phyloP scores from a whole-genome alignment of 768 basidiomycete genomes.

The Hemileccinum impolitum region DNA sequence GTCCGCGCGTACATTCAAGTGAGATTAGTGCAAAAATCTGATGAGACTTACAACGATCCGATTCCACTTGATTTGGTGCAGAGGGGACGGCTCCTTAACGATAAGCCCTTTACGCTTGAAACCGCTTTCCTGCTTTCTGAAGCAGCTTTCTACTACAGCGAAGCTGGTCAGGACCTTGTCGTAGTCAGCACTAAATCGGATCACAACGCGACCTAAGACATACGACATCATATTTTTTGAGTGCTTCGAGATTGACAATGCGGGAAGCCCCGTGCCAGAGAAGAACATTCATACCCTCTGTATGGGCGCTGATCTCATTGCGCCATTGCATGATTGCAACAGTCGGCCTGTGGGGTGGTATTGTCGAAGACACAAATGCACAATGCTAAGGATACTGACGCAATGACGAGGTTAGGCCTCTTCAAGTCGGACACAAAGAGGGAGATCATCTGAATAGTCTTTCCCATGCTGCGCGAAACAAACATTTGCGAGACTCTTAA shows the following conservation, averaged over 20 bases:
- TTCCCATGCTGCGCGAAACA: constrained; percentile 66
- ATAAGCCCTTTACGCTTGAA: constrained; percentile 84
- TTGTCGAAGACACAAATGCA: neutral
- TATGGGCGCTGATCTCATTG: constrained; percentile 87
- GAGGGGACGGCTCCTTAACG: constrained; percentile 81
- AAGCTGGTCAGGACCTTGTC: constrained; percentile 78
- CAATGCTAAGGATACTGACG: constrained; percentile 47
- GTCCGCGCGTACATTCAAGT: neutral
- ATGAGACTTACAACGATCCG: constrained; percentile 59
- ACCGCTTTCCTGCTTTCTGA: constrained; percentile 89
- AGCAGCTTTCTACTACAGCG: constrained; percentile 85
- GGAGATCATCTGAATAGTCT: constrained; percentile 95
- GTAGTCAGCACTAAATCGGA: constrained; percentile 3
- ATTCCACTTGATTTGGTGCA: constrained; percentile 86
- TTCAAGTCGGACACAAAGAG: constrained; percentile 74
- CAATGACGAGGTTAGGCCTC: constrained; percentile 89
- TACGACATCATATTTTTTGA: constrained; percentile 88
- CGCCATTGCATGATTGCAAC: constrained; percentile 79
- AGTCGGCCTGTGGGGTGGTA: constrained; percentile 34
- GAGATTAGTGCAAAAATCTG: neutral
- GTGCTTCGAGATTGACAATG: constrained; percentile 58
- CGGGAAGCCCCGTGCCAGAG: constrained; percentile 91
- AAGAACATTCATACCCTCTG: constrained; percentile 77
- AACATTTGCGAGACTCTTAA: constrained; percentile 8
- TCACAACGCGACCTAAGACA: constrained; percentile 18